These are phyloP conservation scores for Pleomassaria siparia DNA, from an alignment of 2,329 filamentous ascomycete species.

Conservation along the genomic window DNA sequence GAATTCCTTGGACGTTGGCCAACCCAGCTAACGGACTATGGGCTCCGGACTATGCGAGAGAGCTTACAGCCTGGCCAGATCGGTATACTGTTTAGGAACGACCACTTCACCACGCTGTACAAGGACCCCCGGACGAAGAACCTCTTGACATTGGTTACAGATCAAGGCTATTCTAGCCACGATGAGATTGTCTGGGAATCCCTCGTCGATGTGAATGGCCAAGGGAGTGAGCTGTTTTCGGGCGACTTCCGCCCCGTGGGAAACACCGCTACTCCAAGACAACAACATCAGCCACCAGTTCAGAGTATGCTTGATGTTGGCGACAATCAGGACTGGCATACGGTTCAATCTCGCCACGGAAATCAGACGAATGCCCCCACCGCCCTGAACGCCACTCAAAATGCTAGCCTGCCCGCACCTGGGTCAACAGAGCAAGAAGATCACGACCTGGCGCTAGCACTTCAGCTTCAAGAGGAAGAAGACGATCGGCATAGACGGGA, in stretches of 20 bases:
- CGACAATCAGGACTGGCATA: slow-evolving; percentile 57
- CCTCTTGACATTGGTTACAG: slow-evolving; percentile 84
- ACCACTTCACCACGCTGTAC: slow-evolving; percentile 94
- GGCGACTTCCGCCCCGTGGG: slow-evolving; percentile 90
- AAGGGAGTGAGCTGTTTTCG: slow-evolving; percentile 78
- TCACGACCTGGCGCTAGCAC: slow-evolving; percentile 77
- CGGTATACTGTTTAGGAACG: slow-evolving; percentile 92
- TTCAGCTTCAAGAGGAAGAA: slow-evolving; percentile 94
- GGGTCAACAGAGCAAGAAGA: slow-evolving; percentile 72
- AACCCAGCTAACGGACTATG: slow-evolving; percentile 83
- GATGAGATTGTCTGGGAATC: slow-evolving; percentile 97
- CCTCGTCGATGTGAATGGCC: slow-evolving; percentile 82
- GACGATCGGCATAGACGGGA: slow-evolving; percentile 70
- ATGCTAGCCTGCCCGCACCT: slow-evolving; percentile 25
- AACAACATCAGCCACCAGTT: slow-evolving; percentile 30
- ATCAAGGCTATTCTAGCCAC: slow-evolving; percentile 84
- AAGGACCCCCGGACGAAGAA: slow-evolving; percentile 77
- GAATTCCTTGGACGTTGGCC: slow-evolving; percentile 76
- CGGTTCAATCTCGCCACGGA: slow-evolving; percentile 48
- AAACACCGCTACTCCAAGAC: slow-evolving; percentile 43
- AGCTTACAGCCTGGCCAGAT: slow-evolving; percentile 75
- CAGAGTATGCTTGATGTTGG: slow-evolving; percentile 31
- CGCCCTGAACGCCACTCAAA: slow-evolving; percentile 11
- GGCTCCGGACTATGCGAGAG: slow-evolving; percentile 71
- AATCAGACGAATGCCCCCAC: slow-evolving; percentile 22